Conservation (phyloP, 768 basidiomycete species). For the Heimioporus sp. region DNA sequence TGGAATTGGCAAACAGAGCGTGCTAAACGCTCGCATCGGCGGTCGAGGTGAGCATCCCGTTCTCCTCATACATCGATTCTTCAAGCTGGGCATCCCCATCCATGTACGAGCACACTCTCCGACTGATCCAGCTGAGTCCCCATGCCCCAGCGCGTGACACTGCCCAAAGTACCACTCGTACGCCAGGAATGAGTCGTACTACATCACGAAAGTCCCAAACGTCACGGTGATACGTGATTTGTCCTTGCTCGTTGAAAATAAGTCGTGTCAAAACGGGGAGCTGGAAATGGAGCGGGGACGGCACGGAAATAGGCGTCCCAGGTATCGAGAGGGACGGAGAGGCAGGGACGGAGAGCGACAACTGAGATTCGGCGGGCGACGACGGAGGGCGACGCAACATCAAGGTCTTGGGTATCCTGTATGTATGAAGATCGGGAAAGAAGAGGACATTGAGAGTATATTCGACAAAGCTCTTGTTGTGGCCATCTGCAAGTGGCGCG, state of each 20-base stretch:
- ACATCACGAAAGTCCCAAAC: slow-evolving; percentile 81
- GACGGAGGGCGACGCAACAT: slow-evolving; percentile 31
- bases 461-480: slow-evolving; percentile 70
- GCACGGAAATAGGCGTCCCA: slow-evolving; percentile 55
- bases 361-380: slow-evolving; percentile 28
- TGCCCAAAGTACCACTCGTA: slow-evolving; percentile 67
- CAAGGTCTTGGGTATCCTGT: slow-evolving; percentile 40
- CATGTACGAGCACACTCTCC: slow-evolving; percentile 8
- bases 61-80: slow-evolving; percentile 2
- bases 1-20: not conserved
- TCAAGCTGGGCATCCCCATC: slow-evolving; percentile 1
- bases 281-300: slow-evolving; percentile 72
- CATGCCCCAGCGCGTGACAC: slow-evolving; percentile 58
- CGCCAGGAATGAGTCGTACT: slow-evolving; percentile 68
- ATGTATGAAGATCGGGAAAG: slow-evolving; percentile 66
- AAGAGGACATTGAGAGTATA: slow-evolving; percentile 77
- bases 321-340: slow-evolving; percentile 54
- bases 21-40: slow-evolving; percentile 9
- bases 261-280: slow-evolving; percentile 71
- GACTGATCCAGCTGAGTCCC: slow-evolving; percentile 45
- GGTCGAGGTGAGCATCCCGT: slow-evolving; percentile 13
- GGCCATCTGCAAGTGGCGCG: slow-evolving; percentile 52
- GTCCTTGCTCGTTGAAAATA: slow-evolving; percentile 80
- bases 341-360: slow-evolving; percentile 27
- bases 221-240: slow-evolving; percentile 76